Evolutionary conservation across 345 rosid genomes (phyloP).

Genomic region (Cardamine resedifolia): DNA sequence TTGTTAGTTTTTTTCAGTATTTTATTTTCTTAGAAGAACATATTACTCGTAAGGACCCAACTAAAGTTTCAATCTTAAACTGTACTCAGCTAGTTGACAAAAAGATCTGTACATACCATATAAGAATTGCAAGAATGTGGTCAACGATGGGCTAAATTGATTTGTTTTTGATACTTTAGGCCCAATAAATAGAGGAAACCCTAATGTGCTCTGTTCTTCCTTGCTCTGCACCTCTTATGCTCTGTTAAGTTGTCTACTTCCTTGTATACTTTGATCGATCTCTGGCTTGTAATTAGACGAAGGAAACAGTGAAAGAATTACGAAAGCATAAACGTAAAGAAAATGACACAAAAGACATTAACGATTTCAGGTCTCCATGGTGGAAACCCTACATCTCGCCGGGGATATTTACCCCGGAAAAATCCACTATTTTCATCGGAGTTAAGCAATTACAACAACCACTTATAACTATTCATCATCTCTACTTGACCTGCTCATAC

Average conservation of each 20-base stretch:
- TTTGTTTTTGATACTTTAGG: no score
- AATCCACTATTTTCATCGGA: neutral
- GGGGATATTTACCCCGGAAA: neutral
- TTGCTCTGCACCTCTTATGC: no score
- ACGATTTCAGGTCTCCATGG: neutral
- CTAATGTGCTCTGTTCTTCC: no score
- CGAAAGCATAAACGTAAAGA: neutral
- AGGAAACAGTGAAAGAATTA: no score
- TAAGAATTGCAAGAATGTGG: no score
- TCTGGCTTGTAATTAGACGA: neutral
- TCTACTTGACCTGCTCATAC: neutral
- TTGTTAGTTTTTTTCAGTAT: no score
- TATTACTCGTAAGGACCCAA: no score
- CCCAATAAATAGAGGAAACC: neutral
- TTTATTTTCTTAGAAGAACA: no score
- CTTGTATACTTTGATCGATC: neutral
- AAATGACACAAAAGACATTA: neutral
- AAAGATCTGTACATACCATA: no score
- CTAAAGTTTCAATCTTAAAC: no score
- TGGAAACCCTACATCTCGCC: neutral
- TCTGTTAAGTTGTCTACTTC: neutral
- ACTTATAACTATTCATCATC: neutral
- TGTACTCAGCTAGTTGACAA: no score
- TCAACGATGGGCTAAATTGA: no score
- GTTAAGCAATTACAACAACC: neutral